These are phyloP conservation scores for Fusarium pininemorale DNA, from an alignment of 2,329 filamentous ascomycete genomes.

Conservation along the genomic window DNA sequence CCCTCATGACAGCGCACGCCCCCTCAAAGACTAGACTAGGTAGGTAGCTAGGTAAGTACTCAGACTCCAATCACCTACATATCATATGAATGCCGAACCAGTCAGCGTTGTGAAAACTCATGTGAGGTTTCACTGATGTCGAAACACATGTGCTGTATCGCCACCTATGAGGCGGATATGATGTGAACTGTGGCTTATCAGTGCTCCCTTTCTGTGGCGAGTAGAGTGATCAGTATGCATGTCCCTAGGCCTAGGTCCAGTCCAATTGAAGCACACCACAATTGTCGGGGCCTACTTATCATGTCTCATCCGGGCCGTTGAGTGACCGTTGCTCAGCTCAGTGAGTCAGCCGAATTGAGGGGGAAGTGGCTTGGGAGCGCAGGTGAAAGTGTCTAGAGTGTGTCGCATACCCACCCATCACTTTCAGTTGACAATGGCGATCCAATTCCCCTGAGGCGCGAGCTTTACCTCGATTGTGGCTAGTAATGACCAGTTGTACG, in stretches of 20 bases:
- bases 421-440: not conserved
- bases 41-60: not conserved
- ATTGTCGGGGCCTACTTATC: conserved; percentile 9
- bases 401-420: conserved; percentile 25
- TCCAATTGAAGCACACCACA: conserved; percentile 13
- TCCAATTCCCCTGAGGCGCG: conserved; percentile 31
- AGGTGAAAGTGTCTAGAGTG: not conserved
- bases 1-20: conserved; percentile 32
- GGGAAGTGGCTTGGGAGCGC: not conserved
- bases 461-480: conserved; percentile 38
- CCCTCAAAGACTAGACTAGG: not conserved
- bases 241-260: not conserved
- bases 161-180: conserved; percentile 15
- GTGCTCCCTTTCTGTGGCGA: conserved; percentile 19
- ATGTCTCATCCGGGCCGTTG: conserved; percentile 37
- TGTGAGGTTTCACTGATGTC: not conserved
- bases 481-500: conserved; percentile 29
- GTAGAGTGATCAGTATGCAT: not conserved
- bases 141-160: conserved; percentile 8
- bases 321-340: conserved; percentile 39
- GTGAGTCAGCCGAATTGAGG: conserved; percentile 24
- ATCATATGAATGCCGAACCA: conserved; percentile 15
- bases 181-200: conserved; percentile 35
- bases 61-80: not conserved
- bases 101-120: conserved; percentile 15